Evolutionary conservation across 768 basidiomycete species (phyloP), one percentile per base, ranked within the genome.

Genomic region (Leucocoprinus birnbaumii): DNA sequence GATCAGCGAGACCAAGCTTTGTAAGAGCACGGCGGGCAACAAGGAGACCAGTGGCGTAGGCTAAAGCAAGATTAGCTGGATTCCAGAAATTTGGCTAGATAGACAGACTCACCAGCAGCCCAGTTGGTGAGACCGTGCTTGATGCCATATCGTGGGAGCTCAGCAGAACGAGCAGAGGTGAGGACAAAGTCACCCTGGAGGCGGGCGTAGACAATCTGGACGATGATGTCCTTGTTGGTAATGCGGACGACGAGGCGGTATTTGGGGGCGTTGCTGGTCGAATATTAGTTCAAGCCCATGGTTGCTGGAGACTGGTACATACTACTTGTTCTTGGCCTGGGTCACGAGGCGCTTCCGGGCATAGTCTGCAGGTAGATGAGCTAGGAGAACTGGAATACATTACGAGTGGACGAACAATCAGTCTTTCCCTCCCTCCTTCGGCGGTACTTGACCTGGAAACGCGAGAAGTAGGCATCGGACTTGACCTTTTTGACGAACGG

Each of bases 251-350:
- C 97, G 48, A 98, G 87, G 63, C 95, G 94, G 77, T 97, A 97
- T 78, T 98, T 97, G 53, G 95, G 94, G 37, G 94, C 92, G 65
- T 96, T 96, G 79, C 89, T 91, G 48, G 0, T 46, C n/a, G 22
- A 6, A 6, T 16, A n/a, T 34, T n/a, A 18, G 18, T 24, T 49
- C 31, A 58, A 45, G 18, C 31, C 16, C 21, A 21, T 21, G 25
- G 14, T 27, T 19, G 21, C 9, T 27, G 49, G 27, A 26, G 11
- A 27, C 25, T 9, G 14, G 44, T 2, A 73, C 85, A 31, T 69
- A 89, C 88, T 97, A 98, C 81, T 98, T 98, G 86, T 98, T 98
- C 84, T 99, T 99, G 57, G 97, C 94, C 82, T 99, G 97, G 57
- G 91, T 86, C 61, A 98, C 86, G 53, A 99, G 84, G 62, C 95